phyloP scores from a whole-genome alignment of 1,284 basidiomycete genomes.

The Clitocybe nebularis region DNA sequence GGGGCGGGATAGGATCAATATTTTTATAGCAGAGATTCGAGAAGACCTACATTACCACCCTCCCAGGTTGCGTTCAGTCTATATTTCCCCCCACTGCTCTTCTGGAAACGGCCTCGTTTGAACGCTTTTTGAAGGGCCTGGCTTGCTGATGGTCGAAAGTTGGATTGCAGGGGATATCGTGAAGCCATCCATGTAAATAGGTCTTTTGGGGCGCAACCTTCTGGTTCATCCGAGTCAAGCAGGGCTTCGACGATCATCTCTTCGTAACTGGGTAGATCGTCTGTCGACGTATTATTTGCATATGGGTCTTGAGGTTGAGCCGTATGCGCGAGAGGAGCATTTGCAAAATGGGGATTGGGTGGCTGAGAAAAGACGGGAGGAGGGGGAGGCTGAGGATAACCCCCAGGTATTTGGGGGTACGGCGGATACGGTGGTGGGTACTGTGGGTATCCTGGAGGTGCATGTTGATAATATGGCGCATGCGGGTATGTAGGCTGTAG shows the following conservation, averaged over 20 bases:
- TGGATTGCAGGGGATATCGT: conserved; percentile 77
- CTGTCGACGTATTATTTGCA: conserved; percentile 27
- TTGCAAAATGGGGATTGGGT: conserved; percentile 19
- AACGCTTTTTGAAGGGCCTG: conserved; percentile 81
- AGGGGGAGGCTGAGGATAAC: conserved; percentile 21
- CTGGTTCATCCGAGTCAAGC: conserved; percentile 53
- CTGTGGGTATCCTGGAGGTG: conserved; percentile 33
- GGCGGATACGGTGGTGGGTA: conserved; percentile 41
- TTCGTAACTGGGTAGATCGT: conserved; percentile 79
- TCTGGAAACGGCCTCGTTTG: conserved; percentile 72
- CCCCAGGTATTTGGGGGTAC: conserved; percentile 25
- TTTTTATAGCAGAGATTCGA: conserved; percentile 8
- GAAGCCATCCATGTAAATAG: conserved; percentile 77
- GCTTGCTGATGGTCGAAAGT: conserved; percentile 79
- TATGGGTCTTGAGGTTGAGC: conserved; percentile 26
- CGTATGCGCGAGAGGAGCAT: conserved; percentile 24
- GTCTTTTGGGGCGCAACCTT: conserved; percentile 75
- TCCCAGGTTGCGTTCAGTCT: conserved; percentile 70
- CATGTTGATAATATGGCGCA: conserved; percentile 51
- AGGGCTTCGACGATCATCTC: conserved; percentile 84
- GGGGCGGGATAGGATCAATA: conserved; percentile 5
- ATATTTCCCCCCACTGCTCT: conserved; percentile 66
- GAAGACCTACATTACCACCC: conserved; percentile 64
- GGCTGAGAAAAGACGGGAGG: conserved; percentile 16
- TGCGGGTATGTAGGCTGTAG: conserved; percentile 51